Evolutionary conservation across 2,329 filamentous ascomycete species (phyloP), one percentile per base, ranked within the genome.

Genomic region (Orbilia quercus): DNA sequence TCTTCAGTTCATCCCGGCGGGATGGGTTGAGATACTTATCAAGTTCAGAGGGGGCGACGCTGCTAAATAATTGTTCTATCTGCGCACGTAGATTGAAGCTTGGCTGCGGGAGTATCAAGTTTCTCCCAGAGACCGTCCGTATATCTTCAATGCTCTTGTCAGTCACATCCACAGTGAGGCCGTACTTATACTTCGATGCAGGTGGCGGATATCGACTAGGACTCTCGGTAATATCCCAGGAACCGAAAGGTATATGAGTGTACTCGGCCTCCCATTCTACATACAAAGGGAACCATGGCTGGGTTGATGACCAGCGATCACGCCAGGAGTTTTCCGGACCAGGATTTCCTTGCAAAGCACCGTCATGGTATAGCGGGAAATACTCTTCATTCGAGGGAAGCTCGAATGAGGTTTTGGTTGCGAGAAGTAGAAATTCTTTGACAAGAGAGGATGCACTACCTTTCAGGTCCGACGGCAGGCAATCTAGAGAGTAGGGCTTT

Each of bases 191-290:
- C 28, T 28, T 60, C 55, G 38, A 31, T 5, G 28, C 28, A 5
- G 28, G 28, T 31, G 28, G 28, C 9, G 28, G 28, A 9, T 31
- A 31, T 31, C 9, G 28, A 9, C 28, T 31, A 5, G 28, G 28
- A 31, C 28, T 31, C 28, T 31, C 28, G 9, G 28, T 31, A 31
- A 31, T 31, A n/a, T 66, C 54, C 81, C 81, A 83, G 2, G 77
- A 58, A 0, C 79, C 69, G 34, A 77, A 80, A 0, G 78, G 78
- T 3, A 83, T 76, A 67, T 84, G 81, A 4, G 76, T 79, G 66
- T 84, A 84, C 53, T 81, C 79, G 0, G 76, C 79, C 59, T 83
- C 82, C 82, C 82, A 84, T 74, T 84, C 83, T 0, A 80, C 55
- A 23, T 80, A 84, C 0, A 84, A 77, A 0, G 82, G 82, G 20